Percentiles rank a stretch among this genome's conserved stretches.
Evolutionary conservation across 192 early-diverging fungal genomes (phyloP).

Genomic region (Paraglomus occultum): DNA sequence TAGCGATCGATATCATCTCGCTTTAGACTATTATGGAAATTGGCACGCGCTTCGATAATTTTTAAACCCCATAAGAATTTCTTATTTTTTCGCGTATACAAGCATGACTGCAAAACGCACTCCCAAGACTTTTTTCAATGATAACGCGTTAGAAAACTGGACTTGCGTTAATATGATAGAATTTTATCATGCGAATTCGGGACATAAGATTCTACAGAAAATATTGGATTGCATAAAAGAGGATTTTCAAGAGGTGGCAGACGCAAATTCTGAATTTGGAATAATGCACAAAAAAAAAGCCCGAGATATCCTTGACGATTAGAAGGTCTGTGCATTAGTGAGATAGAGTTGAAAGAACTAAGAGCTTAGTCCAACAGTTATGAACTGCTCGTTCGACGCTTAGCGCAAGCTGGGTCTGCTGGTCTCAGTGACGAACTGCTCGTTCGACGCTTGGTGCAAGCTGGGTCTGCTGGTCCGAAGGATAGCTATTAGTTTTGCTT

Average conservation of each 20-base stretch:
- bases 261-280: not conserved
- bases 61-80: too few species aligned
- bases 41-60: too few species aligned
- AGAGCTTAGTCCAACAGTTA: slow-evolving; percentile 19
- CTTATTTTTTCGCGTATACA: too few species aligned
- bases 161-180: slow-evolving; percentile 16
- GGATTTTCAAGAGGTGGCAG: slow-evolving; percentile 19
- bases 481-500: too few species aligned
- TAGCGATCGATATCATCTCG: too few species aligned
- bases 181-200: slow-evolving; percentile 21
- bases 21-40: too few species aligned
- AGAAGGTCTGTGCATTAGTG: slow-evolving; percentile 19
- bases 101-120: too few species aligned
- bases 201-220: slow-evolving; percentile 4
- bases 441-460: slow-evolving; percentile 30
- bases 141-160: slow-evolving; percentile 23
- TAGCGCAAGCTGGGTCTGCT: slow-evolving; percentile 29
- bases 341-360: slow-evolving; percentile 17
- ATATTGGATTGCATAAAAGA: slow-evolving; percentile 23
- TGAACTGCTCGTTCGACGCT: slow-evolving; percentile 30
- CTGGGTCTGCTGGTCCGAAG: slow-evolving; percentile 8
- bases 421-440: slow-evolving; percentile 29
- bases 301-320: slow-evolving; percentile 20
- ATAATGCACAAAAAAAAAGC: slow-evolving; percentile 8
- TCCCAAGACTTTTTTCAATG: slow-evolving; percentile 21